Evolutionary conservation across 768 basidiomycete species (phyloP), one percentile per base, ranked within the genome.

Genomic region (Suillus hirtellus): DNA sequence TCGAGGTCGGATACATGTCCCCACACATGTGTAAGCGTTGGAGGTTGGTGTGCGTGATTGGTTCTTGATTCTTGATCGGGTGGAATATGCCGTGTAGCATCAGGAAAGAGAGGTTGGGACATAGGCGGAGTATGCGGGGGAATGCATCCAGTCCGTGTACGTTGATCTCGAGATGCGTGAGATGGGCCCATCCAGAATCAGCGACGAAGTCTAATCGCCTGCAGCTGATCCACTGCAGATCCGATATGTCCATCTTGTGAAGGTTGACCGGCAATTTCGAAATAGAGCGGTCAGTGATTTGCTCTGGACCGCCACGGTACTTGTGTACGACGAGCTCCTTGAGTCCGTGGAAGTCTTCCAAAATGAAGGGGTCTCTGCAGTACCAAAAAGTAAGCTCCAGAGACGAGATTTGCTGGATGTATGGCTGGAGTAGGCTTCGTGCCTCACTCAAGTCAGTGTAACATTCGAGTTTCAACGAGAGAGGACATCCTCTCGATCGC

Each of bases 301-400:
- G 19, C 8, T 8, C 3, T 9, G 17, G 17, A 17, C 19, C 43
- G 3, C 4, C 19, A 43, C 43, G 17, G 17, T 19, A 43, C 3
- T 43, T 7, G 17, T 3, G 1, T 43, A 71, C 61, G 9, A 71
- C 62, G 27, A 71, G 70, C 40, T 71, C 61, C 37, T 71, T 44
- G 17, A 70, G 64, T 21, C 67, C 43, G n/a, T 63, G 67, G 0
- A 64, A 21, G 9, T 69, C 64, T 11, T n/a, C n/a, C n/a, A 47
- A 21, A 11, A 21, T 34, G 17, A 46, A 66, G 19, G 46, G 46
- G n/a, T 5, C n/a, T 7, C 11, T 2, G n/a, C 10, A 12, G 4
- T 1, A 1, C 2, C 5, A 27, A 14, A 27, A 27, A 27, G 59
- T 3, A 27, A 66, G 59, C 68, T 10, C 6, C 17, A 55, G 54